These are phyloP conservation scores for Aegilops longissima DNA, from an alignment of 176 grass and related monocot genomes.

Conservation along the genomic window DNA sequence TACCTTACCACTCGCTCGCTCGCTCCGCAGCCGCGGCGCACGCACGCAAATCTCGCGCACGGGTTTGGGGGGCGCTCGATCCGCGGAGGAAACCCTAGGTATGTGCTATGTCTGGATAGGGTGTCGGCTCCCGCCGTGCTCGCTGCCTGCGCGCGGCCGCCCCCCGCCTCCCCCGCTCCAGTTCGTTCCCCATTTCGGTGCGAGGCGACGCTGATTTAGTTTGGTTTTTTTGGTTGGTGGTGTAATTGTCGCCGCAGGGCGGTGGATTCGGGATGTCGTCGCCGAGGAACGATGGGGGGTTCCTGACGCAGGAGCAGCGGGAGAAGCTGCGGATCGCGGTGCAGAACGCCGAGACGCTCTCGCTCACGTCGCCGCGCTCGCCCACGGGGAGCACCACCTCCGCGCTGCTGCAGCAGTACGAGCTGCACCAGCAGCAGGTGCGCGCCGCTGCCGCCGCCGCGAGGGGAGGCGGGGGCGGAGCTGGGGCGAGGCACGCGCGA, in stretches of 20 bases:
- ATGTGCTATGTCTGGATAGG: neutral
- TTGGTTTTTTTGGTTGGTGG: neutral
- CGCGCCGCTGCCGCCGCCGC: constrained; percentile 22
- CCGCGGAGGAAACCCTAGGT: constrained; percentile 54
- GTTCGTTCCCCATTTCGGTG: constrained; percentile 6
- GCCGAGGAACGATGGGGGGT: constrained; percentile 81
- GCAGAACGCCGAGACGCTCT: constrained; percentile 83
- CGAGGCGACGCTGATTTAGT: neutral
- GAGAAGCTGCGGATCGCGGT: constrained; percentile 82
- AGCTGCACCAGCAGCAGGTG: constrained; percentile 41
- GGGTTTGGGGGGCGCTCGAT: constrained; percentile 29
- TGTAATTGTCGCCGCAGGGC: constrained; percentile 1
- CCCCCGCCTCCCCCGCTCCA: neutral
- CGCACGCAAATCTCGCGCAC: constrained; percentile 43
- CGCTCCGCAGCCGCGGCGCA: constrained; percentile 1
- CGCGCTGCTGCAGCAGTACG: constrained; percentile 62
- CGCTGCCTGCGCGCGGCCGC: neutral
- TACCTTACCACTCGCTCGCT: neutral
- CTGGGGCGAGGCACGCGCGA: constrained; percentile 53
- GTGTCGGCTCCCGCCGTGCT: neutral
- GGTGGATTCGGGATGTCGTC: constrained; percentile 53
- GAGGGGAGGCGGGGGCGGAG: neutral
- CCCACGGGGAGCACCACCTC: constrained; percentile 50
- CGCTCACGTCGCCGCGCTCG: constrained; percentile 67
- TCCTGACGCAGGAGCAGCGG: constrained; percentile 90